phyloP scores from a whole-genome alignment of 148 eudicot genomes.

The Rhododendron henanense region DNA sequence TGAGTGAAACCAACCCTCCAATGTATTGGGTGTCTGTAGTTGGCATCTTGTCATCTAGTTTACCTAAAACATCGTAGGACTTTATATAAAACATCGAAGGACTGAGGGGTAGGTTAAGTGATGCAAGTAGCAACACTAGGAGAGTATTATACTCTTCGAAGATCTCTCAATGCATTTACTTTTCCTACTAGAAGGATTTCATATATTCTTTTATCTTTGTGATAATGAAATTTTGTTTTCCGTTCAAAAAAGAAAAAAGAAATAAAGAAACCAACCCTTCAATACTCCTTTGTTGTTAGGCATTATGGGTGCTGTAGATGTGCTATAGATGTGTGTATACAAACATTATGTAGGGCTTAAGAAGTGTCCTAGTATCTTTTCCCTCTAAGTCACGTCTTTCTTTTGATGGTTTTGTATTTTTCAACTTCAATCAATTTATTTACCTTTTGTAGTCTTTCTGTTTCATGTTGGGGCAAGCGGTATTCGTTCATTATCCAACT shows the following conservation, averaged over 20 bases:
- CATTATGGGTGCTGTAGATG: not conserved
- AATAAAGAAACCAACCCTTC: not conserved
- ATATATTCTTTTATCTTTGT: too few species aligned
- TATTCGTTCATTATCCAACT: slow-evolving; percentile 98
- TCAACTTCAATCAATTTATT: not conserved
- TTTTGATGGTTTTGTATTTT: not conserved
- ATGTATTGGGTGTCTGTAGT: too few species aligned
- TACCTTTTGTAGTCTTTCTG: slow-evolving; percentile 86
- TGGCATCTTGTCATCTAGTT: too few species aligned
- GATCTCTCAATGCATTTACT: too few species aligned
- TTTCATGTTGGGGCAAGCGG: slow-evolving; percentile 84
- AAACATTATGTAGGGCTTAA: not conserved
- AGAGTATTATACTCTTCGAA: too few species aligned
- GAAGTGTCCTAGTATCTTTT: not conserved
- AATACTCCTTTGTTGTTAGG: not conserved
- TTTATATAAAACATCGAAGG: too few species aligned
- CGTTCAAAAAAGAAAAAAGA: not conserved
- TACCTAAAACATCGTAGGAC: too few species aligned
- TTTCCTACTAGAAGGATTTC: too few species aligned
- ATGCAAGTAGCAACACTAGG: too few species aligned
- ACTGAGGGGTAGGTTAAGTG: too few species aligned
- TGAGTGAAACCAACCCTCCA: not conserved
- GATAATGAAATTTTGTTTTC: not conserved
- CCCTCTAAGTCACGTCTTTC: not conserved
- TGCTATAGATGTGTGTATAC: not conserved